Base-by-base conservation (phyloP, 2,329 filamentous ascomycete genomes). In the Colletotrichum orchidophilum region DNA sequence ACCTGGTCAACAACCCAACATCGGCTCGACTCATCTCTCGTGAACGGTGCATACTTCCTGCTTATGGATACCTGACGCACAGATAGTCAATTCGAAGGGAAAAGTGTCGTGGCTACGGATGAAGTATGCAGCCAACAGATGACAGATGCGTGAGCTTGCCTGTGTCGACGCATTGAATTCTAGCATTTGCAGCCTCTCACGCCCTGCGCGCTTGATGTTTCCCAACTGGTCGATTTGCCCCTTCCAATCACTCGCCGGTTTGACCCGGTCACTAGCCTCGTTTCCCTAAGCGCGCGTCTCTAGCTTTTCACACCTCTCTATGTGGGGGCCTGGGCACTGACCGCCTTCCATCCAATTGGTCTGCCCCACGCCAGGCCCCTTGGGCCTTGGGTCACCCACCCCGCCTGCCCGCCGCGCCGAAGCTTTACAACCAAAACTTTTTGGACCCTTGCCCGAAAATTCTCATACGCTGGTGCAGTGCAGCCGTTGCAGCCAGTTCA, bases 281-380 rank as follows among this genome's bases (percentile, higher is more conserved):
- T 65, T 72, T 68, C 69, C 26, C 69, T 60, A 73, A 67, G 71
- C 71, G 71, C 71, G 71, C 71, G 71, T 73, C 59, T 72, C n/a
- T n/a, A n/a, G n/a, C n/a, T n/a, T n/a, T n/a, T n/a, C n/a, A n/a
- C n/a, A 72, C 50, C 27, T 21, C 24, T 50, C 39, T 49, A 65
- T 60, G 46, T 46, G 53, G 59, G 13, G 39, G 35, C 18, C 15
- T 55, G 61, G 61, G 15, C 9, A 55, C 7, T 55, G 9, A 6
- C 46, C 53, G 60, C 29, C 26, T 64, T 61, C 54, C 60, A 26
- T 68, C 60, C 46, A 29, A 71, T 71, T 63, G 58, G 63, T 53
- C 50, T 58, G 52, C 18, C 29, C 52, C 52, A 55, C 35, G 53
- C 50, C 46, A 18, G 21, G 18, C 4, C 39, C 27, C 64, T n/a